phyloP scores from a whole-genome alignment of 495 filamentous ascomycete species.

The Penicillium silybi region DNA sequence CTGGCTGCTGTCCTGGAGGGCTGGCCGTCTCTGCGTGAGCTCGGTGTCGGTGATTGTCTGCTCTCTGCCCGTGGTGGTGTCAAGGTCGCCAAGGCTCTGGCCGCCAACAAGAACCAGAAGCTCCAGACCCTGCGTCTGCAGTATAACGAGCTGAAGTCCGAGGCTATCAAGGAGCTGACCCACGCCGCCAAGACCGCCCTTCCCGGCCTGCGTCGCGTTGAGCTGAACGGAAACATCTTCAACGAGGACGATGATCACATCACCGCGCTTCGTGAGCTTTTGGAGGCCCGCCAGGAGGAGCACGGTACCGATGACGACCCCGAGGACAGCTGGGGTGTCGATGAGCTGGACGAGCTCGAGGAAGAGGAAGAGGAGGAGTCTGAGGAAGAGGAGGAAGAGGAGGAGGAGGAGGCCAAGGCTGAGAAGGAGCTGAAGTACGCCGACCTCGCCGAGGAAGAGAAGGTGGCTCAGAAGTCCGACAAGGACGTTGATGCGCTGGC shows the following conservation, averaged over 20 bases:
- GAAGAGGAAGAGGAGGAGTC: slow-evolving; percentile 67
- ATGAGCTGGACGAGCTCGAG: slow-evolving; percentile 79
- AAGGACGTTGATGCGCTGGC: slow-evolving; percentile 77
- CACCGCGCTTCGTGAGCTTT: slow-evolving; percentile 43
- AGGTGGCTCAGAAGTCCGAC: slow-evolving; percentile 68
- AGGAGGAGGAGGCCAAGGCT: slow-evolving; percentile 55
- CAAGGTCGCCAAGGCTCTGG: slow-evolving; percentile 66
- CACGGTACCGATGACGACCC: slow-evolving; percentile 44
- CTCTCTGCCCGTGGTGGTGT: slow-evolving; percentile 75
- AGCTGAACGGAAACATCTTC: slow-evolving; percentile 96
- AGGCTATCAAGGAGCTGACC: slow-evolving; percentile 65
- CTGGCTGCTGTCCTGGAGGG: slow-evolving; percentile 66
- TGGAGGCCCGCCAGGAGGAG: slow-evolving; percentile 57
- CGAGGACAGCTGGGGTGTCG: slow-evolving; percentile 73
- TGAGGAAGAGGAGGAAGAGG: slow-evolving; percentile 64
- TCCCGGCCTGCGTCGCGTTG: slow-evolving; percentile 73
- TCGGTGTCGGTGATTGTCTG: slow-evolving; percentile 87
- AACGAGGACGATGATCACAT: slow-evolving; percentile 72
- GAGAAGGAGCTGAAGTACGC: slow-evolving; percentile 61
- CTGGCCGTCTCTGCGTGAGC: slow-evolving; percentile 74
- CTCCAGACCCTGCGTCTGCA: slow-evolving; percentile 79
- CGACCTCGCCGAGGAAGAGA: slow-evolving; percentile 68
- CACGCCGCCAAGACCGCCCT: slow-evolving; percentile 59
- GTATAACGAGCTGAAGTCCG: slow-evolving; percentile 86
- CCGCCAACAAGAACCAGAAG: slow-evolving; percentile 68